Evolutionary conservation across 73 alveolate species (phyloP), one percentile per base, ranked within the genome.

Genomic region (Paramecium sexaurelia): DNA sequence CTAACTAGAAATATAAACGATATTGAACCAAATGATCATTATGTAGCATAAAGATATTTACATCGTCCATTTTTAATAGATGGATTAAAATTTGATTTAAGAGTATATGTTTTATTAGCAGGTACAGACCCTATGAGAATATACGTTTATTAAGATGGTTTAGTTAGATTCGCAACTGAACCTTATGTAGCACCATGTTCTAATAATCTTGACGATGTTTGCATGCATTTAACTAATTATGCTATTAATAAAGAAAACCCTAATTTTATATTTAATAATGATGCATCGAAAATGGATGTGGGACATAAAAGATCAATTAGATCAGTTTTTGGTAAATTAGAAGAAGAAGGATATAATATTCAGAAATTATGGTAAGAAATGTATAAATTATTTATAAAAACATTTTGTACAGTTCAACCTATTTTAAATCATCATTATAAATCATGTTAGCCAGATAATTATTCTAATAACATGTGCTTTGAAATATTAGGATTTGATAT

Each of bases 1-100:
- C 92, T 97, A 57, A 97, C 96, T 13, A 92, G 97, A 91, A 92
- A 94, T 37, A 73, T 95, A 6, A 96, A 97, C 37, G 96, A 96
- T 32, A 94, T 97, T 4, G 95, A 96, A 55, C 95, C 96, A 67
- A 85, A 84, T 41, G 99, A 97, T 75, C 96, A 95, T 45, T 95
- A 94, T 92, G 98, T 97, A 36, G 99, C 95, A 11, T 96, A 97
- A 87, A 92, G 95, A 92, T 97, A 97, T 92, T 78, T 97, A 92
- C 85, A 96, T 9, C 94, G 94, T 66, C 99, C 99, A 33, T 95
- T 95, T 91, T 92, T 97, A 75, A 92, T 97, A 66, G 99, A 96
- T 92, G 99, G 98, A 19, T 94, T 91, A 55, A 97, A 97, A 94
- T 97, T 97, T 85, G 99, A 97, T 92, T 91, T 97, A 82, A 91